A percentile compares a stretch with the other conserved stretches of the same genome.
phyloP scores from a whole-genome alignment of 2,329 filamentous ascomycete species.

The Monilinia vaccinii-corymbosi region DNA sequence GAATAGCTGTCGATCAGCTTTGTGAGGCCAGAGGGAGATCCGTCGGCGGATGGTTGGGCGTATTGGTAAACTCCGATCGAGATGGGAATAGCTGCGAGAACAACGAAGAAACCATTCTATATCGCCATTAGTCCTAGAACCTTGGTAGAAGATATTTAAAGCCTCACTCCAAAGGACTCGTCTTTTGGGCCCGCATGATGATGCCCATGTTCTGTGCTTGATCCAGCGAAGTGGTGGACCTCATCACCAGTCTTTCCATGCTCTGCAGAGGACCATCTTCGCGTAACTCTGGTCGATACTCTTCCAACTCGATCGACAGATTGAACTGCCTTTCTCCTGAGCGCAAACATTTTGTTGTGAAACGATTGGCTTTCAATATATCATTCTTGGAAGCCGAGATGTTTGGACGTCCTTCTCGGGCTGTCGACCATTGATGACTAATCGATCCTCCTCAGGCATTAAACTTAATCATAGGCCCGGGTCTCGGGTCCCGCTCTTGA shows the following conservation, averaged over 20 bases:
- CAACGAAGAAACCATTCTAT: slow-evolving; percentile 39
- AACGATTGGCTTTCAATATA: slow-evolving; percentile 21
- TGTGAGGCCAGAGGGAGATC: slow-evolving; percentile 36
- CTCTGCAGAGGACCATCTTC: slow-evolving; percentile 20
- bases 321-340: slow-evolving; percentile 28
- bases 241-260: slow-evolving; percentile 20
- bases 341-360: slow-evolving; percentile 27
- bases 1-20: slow-evolving; percentile 46
- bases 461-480: neutral
- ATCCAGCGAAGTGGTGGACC: slow-evolving; percentile 16
- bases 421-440: neutral
- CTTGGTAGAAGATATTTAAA: neutral
- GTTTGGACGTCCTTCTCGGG: neutral
- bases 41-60: slow-evolving; percentile 32
- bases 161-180: slow-evolving; percentile 43
- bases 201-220: slow-evolving; percentile 23
- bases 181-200: slow-evolving; percentile 33
- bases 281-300: slow-evolving; percentile 13
- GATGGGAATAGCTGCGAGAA: slow-evolving; percentile 37
- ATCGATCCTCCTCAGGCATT: neutral
- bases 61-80: slow-evolving; percentile 37
- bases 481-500: neutral
- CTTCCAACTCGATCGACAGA: slow-evolving; percentile 21
- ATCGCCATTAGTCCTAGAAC: slow-evolving; percentile 14
- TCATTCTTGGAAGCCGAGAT: neutral